Base-by-base conservation (phyloP, 2,329 filamentous ascomycete genomes). In the Colletotrichum tabaci region DNA sequence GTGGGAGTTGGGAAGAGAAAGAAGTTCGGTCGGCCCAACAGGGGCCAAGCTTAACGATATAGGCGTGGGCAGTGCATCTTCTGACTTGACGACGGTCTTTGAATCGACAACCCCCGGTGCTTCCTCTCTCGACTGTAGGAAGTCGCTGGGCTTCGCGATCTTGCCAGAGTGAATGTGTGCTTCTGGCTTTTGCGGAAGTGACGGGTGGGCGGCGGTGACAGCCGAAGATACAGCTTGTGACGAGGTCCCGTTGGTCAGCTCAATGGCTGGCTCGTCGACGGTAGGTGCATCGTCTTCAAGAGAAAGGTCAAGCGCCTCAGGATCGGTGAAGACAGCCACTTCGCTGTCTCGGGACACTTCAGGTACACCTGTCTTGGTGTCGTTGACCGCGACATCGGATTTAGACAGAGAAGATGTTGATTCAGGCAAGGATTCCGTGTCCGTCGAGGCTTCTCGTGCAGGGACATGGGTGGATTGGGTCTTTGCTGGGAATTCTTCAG, bases 1-100 rank as follows among this genome's bases (percentile, higher is more conserved):
- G 30, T 55, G 40, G 1, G 88, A 90, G 74, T 91, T 90, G n/a
- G 89, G 89, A 46, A 91, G 78, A 13, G 86, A 83, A 12, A 90
- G 78, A 7, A 90, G 81, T 71, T 86, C 81, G 57, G 79, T 73
- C 4, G 84, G 84, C 4, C 82, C 83, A 61, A 83, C 81, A 1
- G 84, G 84, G 1, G 81, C 42, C 26, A 16, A 18, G 23, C 13
- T 23, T 18, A 61, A 10, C 15, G 56, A 6, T 15, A 8, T 18
- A 1, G 56, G n/a, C 10, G 35, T 10, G 12, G 23, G 18, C 35
- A 61, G 38, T 26, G n/a, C 3, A 18, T 61, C 9, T 6, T 13
- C 47, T 21, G 44, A 13, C 35, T 35, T 21, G 26, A 46, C 50
- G 18, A 42, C 16, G n/a, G 35, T 40, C 9, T 49, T 50, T 21